Base-by-base conservation (phyloP, 2,329 filamentous ascomycete species). In the Bimuria novae-zelandiae region DNA sequence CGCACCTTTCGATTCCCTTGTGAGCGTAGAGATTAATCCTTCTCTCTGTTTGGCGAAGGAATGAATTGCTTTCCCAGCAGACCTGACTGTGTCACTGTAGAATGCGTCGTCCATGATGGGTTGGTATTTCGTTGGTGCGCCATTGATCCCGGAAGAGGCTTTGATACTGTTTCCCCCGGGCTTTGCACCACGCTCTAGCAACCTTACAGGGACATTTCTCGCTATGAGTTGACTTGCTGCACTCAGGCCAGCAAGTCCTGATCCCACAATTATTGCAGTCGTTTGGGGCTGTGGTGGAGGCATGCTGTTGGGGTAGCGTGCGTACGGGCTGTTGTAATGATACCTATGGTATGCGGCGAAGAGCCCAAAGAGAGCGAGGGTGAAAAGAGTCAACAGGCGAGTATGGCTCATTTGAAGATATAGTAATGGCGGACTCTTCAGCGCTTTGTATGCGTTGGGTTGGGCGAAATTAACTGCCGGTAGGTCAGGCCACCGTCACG, bases 111-210 rank as follows among this genome's bases (percentile, higher is more conserved):
- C 75, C 35, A 63, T 11, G 7, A 55, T 29, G n/a, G 55, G 67
- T 64, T 88, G 85, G 56, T 82, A 86, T 3, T 75, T 76, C 0
- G 85, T 87, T 0, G 79, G 78, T 0, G 83, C 83, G 6, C 83
- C 85, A 58, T 86, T 87, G 69, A 88, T 88, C 0, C 84, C 85
- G 0, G 84, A 87, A 0, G 84, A 87, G 0, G 85, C 85, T 70
- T 88, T 88, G 70, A 88, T 86, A 62, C 79, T 84, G 62, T 88
- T 87, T 1, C 84, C 84, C 30, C 85, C 85, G 0, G 84, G 82
- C 62, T 84, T 85, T 2, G 79, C 64, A 0, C 79, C 78, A 17
- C 84, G 81, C 52, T 89, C 85, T 11, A 88, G 76, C 44, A 89
- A 76, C 27, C 77, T 75, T 0, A 88, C 85, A 0, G 77, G 69